phyloP scores from a whole-genome alignment of 768 basidiomycete species.

The Tricholoma flavovirens region DNA sequence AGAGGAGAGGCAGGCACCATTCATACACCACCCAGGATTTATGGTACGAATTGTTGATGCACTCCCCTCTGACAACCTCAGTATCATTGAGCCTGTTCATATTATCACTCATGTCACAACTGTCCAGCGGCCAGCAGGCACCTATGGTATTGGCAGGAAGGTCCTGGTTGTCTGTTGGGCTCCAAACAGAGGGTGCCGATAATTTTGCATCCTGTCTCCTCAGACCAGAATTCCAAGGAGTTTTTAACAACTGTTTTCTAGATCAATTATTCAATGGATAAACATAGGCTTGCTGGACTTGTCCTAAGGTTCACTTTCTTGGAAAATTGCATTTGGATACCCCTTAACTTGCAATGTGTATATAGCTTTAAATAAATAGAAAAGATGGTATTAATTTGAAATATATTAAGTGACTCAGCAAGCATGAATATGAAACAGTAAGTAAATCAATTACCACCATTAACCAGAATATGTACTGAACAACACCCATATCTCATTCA shows the following conservation, averaged over 20 bases:
- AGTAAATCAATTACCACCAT: background rate
- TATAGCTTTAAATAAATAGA: no score
- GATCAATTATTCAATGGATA: background rate
- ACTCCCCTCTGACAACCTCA: constrained; percentile 4
- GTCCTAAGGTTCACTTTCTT: background rate
- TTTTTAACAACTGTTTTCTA: background rate
- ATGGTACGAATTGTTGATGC: constrained; percentile 13
- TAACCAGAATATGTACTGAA: background rate
- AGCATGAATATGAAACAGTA: background rate
- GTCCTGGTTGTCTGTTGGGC: background rate
- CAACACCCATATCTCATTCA: background rate
- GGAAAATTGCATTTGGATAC: background rate
- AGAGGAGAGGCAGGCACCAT: constrained; percentile 16
- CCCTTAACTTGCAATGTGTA: background rate
- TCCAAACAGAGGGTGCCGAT: background rate
- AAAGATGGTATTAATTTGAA: no score
- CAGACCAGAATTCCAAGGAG: background rate
- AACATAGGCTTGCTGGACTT: no score
- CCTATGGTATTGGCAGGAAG: constrained; percentile 11
- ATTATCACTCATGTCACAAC: constrained; percentile 21
- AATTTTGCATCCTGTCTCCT: background rate
- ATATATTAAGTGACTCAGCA: background rate
- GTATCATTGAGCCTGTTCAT: constrained; percentile 19
- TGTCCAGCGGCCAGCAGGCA: constrained; percentile 12
- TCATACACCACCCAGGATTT: constrained; percentile 12